phyloP scores from a whole-genome alignment of 139 green algal genomes.

The Prasinococcaceae sp. region DNA sequence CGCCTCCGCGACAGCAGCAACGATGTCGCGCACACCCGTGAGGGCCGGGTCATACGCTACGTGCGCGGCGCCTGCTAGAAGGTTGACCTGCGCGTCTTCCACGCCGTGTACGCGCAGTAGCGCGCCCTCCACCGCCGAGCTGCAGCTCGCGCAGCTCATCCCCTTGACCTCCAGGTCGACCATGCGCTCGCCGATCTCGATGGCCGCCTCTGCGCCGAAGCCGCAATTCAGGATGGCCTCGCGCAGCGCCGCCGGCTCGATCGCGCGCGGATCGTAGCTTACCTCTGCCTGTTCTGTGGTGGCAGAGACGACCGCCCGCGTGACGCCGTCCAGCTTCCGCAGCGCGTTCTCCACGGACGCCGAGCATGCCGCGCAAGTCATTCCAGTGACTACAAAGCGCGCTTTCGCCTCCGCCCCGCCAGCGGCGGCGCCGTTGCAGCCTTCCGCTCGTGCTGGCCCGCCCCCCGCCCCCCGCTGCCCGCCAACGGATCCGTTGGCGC shows the following conservation, averaged over 20 bases:
- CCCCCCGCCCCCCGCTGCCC: too few relatives aligned
- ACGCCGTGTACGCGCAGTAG: slow-evolving; percentile 14
- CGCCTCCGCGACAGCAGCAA: slow-evolving; percentile 43
- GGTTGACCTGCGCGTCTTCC: slow-evolving; percentile 5
- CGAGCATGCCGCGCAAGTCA: slow-evolving; percentile 67
- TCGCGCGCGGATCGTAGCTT: slow-evolving; percentile 27
- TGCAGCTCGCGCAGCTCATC: slow-evolving; percentile 1
- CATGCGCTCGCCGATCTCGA: slow-evolving; percentile 1
- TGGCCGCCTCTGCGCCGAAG: slow-evolving; percentile 32
- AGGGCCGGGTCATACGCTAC: slow-evolving; percentile 41
- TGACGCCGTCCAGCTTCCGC: slow-evolving; percentile 35
- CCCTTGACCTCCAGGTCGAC: slow-evolving; percentile 18
- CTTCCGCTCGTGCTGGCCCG: too few relatives aligned
- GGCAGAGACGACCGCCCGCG: slow-evolving; percentile 35
- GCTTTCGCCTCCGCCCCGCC: slow-evolving; percentile 12
- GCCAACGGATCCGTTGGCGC: background rate
- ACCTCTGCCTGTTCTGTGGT: slow-evolving; percentile 44
- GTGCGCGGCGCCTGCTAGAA: slow-evolving; percentile 14
- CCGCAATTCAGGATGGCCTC: slow-evolving; percentile 14
- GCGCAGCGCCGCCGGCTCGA: slow-evolving; percentile 16
- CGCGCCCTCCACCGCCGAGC: slow-evolving; percentile 11
- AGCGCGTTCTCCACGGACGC: slow-evolving; percentile 49
- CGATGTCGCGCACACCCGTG: slow-evolving; percentile 47
- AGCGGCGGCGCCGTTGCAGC: too few relatives aligned
- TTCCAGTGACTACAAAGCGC: slow-evolving; percentile 43